Base-by-base conservation (phyloP, 2,329 filamentous ascomycete genomes). In the Colletotrichum sansevieriae region DNA sequence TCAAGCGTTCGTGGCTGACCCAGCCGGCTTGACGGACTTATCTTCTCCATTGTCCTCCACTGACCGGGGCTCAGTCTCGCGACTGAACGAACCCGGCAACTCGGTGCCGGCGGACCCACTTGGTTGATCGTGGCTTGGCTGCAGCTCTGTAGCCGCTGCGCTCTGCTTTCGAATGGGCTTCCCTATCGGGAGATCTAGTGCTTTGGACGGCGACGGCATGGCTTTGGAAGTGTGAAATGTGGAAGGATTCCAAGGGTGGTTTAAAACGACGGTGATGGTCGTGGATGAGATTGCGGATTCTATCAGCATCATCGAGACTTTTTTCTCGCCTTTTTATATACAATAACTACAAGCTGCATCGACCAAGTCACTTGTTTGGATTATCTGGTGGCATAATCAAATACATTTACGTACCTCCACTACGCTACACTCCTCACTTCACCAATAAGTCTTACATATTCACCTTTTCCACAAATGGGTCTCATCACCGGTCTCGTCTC, bases 401-500 rank as follows among this genome's bases (percentile, higher is more conserved):
- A 29, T 9, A 29, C 1, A 8, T 2, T 29, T 29, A 4, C 29
- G 9, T 29, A 54, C 49, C 18, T 18, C n/a, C 35, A 39, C 59
- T 18, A 49, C 6, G 11, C 11, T 7, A 29, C 25, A 37, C 12
- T 20, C 9, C 25, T 46, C 25, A 37, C 33, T 18, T 39, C 29
- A 9, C 13, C 15, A 47, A 7, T n/a, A 33, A 20, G 37, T 3
- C 2, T 13, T 10, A 43, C 29, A 12, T 25, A 10, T 29, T 29
- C 6, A 29, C 29, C 29, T 29, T 8, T 29, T 29, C 29, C n/a
- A 6, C 44, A 35, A 46, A 71, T 71, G 58, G 63, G 70, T 62
- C 59, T 71, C 59, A 63, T 71, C 63, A 57, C 56, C 59, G 70
- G 63, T 22, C 57, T 71, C 52, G 63, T 71, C 59, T 64, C 59